These are phyloP conservation scores for Coemansia sp. DNA, from an alignment of 192 early-diverging fungal species.

Conservation along the genomic window DNA sequence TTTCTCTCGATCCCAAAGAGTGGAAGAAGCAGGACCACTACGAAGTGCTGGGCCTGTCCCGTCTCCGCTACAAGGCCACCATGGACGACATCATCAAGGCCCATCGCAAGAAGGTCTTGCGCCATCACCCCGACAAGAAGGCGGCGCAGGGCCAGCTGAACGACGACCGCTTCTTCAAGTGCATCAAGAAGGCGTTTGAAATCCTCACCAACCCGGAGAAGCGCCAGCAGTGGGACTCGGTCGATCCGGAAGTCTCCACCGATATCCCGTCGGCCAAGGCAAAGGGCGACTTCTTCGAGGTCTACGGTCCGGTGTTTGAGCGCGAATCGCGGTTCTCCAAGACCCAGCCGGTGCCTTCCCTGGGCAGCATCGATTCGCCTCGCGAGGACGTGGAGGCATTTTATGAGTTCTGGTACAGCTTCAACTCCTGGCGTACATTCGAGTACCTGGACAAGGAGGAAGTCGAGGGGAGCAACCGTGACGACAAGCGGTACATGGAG, in stretches of 20 bases:
- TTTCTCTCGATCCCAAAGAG: conserved; percentile 82
- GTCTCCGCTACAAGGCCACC: conserved; percentile 81
- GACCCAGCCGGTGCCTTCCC: conserved; percentile 73
- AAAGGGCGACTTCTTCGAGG: conserved; percentile 81
- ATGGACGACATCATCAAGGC: conserved; percentile 90
- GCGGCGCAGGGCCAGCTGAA: conserved; percentile 67
- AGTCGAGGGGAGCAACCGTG: conserved; percentile 86
- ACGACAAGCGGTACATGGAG: conserved; percentile 95
- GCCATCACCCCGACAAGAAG: conserved; percentile 99
- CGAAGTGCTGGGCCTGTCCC: conserved; percentile 88
- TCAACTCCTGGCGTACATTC: conserved; percentile 98
- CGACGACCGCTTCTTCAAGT: conserved; percentile 99
- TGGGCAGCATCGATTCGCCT: conserved; percentile 67
- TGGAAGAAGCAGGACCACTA: conserved; percentile 99
- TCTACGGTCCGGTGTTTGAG: conserved; percentile 74
- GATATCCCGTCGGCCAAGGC: conserved; percentile 69
- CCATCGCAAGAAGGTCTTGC: conserved; percentile 89
- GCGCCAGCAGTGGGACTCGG: conserved; percentile 94
- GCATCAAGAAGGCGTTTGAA: conserved; percentile 94
- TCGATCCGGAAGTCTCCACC: conserved; percentile 81
- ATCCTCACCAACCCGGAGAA: conserved; percentile 85
- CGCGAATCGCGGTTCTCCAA: conserved; percentile 94
- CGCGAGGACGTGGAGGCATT: conserved; percentile 75
- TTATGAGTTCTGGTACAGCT: conserved; percentile 81
- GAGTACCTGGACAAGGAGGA: conserved; percentile 99